phyloP scores from a whole-genome alignment of 805 yeast genomes.

The Candida lessepsii region DNA sequence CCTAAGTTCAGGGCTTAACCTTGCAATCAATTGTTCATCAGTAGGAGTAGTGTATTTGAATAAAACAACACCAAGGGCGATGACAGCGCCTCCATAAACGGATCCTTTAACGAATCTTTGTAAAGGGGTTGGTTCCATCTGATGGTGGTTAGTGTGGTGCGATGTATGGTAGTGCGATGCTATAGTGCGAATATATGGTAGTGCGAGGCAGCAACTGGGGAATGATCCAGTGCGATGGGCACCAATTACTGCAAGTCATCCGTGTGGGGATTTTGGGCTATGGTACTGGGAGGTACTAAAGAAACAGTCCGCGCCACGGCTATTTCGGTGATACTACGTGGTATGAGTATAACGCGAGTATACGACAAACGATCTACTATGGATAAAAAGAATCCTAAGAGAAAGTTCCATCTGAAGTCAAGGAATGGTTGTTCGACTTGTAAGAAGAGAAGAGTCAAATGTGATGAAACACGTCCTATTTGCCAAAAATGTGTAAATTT shows the following conservation, averaged over 20 bases:
- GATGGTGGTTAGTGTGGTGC: not conserved
- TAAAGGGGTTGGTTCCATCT: slow-evolving; percentile 25
- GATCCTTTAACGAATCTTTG: slow-evolving; percentile 63
- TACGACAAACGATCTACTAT: slow-evolving; percentile 6
- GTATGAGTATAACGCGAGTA: slow-evolving; percentile 2
- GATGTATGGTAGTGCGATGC: too few relatives aligned
- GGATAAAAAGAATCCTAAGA: slow-evolving; percentile 38
- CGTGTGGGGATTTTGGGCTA: too few relatives aligned
- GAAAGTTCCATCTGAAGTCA: slow-evolving; percentile 87
- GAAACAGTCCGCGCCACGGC: not conserved
- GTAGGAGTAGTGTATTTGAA: slow-evolving; percentile 79
- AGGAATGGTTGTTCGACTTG: slow-evolving; percentile 89
- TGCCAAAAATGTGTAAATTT: slow-evolving; percentile 79
- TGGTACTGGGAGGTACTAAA: too few relatives aligned
- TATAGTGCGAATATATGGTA: too few relatives aligned
- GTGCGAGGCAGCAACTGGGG: too few relatives aligned
- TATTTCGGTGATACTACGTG: not conserved
- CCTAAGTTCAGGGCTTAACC: slow-evolving; percentile 79
- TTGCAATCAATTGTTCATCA: slow-evolving; percentile 72
- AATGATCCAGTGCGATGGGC: too few relatives aligned
- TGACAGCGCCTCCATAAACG: slow-evolving; percentile 61
- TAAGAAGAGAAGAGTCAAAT: slow-evolving; percentile 84
- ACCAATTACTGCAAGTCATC: too few relatives aligned
- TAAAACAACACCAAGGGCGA: slow-evolving; percentile 70
- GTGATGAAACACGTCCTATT: slow-evolving; percentile 81